phyloP scores from a whole-genome alignment of 129 eudicot genomes.

The Ambrosia trifida region DNA sequence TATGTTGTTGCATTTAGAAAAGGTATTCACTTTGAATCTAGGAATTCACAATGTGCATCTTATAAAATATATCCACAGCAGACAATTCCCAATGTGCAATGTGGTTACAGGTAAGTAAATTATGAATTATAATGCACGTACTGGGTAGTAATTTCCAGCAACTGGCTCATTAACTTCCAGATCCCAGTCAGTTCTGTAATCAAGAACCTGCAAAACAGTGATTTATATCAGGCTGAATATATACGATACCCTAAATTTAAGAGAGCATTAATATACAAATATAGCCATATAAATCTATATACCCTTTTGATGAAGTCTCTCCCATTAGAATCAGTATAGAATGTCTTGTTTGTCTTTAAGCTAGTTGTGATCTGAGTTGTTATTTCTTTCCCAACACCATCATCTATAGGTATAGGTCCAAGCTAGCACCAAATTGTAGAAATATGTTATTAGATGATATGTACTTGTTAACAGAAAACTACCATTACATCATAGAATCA shows the following conservation, averaged over 20 bases:
- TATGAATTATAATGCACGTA: conserved; percentile 33
- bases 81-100: conserved; percentile 7
- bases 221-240: conserved; percentile 6
- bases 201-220: conserved; percentile 59
- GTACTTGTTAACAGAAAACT: neutral
- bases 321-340: conserved; percentile 92
- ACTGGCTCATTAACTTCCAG: conserved; percentile 73
- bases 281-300: conserved; percentile 13
- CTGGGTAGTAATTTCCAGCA: conserved; percentile 98
- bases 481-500: conserved; percentile 10
- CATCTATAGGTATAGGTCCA: conserved; percentile 96
- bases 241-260: neutral
- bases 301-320: conserved; percentile 96
- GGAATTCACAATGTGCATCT: conserved; percentile 13
- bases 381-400: conserved; percentile 91
- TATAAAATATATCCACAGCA: conserved; percentile 14
- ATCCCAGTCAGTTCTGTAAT: conserved; percentile 86
- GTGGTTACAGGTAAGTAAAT: conserved; percentile 11
- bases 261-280: conserved; percentile 7
- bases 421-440: conserved; percentile 47
- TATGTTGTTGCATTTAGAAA: conserved; percentile 9
- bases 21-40: conserved; percentile 7
- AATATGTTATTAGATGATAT: conserved; percentile 19
- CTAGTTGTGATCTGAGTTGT: conserved; percentile 62
- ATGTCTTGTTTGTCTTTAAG: conserved; percentile 72